phyloP scores from a whole-genome alignment of 2,329 filamentous ascomycete species.

The Chaetomiaceae sp. region DNA sequence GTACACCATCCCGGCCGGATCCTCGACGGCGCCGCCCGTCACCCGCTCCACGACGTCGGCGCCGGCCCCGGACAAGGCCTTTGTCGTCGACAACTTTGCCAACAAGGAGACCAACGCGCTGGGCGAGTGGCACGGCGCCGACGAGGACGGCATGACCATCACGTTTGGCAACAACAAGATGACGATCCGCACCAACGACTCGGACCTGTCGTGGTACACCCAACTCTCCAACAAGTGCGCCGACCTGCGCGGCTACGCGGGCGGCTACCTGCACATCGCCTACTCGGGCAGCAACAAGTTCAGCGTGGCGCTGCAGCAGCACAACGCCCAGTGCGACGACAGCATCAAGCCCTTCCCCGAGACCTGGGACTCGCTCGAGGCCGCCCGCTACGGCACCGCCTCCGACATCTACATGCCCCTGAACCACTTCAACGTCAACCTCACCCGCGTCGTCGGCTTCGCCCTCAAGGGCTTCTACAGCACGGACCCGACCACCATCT shows the following conservation, averaged over 20 bases:
- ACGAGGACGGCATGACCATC: constrained; percentile 50
- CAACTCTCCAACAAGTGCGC: constrained; percentile 45
- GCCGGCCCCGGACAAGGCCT: constrained; percentile 37
- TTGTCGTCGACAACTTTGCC: constrained; percentile 60
- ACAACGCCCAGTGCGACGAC: constrained; percentile 57
- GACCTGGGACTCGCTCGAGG: constrained; percentile 65
- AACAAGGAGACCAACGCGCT: constrained; percentile 52
- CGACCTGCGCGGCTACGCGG: constrained; percentile 50
- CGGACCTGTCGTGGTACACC: constrained; percentile 35
- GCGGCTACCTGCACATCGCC: constrained; percentile 60
- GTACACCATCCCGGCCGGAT: constrained; percentile 42
- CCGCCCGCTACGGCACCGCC: constrained; percentile 50
- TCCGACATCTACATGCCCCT: constrained; percentile 64
- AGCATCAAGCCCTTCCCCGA: constrained; percentile 56
- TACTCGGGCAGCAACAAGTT: constrained; percentile 61
- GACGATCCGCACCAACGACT: constrained; percentile 53
- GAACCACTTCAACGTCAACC: constrained; percentile 60
- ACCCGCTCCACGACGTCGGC: constrained; percentile 34
- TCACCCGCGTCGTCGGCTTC: constrained; percentile 52
- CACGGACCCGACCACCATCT: constrained; percentile 45
- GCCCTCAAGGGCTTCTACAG: constrained; percentile 63
- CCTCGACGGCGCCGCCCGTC: constrained; percentile 36
- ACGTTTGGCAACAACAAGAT: constrained; percentile 49
- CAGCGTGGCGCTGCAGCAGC: constrained; percentile 61
- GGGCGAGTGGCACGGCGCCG: constrained; percentile 62